Evolutionary conservation across 2,329 filamentous ascomycete species (phyloP).

Genomic region (Diaporthe sp.): DNA sequence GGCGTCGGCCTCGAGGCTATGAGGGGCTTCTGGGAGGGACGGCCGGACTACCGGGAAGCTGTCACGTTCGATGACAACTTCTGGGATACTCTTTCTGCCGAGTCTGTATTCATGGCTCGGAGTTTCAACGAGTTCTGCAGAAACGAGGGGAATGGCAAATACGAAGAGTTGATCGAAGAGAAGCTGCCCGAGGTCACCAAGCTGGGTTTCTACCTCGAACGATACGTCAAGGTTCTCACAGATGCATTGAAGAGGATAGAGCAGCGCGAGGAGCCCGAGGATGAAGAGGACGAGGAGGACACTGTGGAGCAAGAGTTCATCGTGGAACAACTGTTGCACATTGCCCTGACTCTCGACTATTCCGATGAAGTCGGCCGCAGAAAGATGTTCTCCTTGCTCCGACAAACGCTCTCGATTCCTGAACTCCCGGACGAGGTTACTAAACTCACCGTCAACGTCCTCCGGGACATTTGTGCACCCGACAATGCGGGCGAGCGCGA

Average conservation of each 20-base stretch:
- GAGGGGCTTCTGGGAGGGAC: slow-evolving; percentile 95
- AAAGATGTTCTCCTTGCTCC: slow-evolving; percentile 94
- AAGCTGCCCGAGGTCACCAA: slow-evolving; percentile 96
- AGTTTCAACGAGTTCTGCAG: slow-evolving; percentile 96
- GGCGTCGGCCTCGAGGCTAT: slow-evolving; percentile 95
- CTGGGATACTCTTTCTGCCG: slow-evolving; percentile 85
- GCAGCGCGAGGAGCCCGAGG: slow-evolving; percentile 65
- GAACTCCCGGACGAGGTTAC: slow-evolving; percentile 94
- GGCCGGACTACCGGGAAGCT: slow-evolving; percentile 83
- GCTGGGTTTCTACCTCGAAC: slow-evolving; percentile 87
- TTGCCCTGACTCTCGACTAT: slow-evolving; percentile 92
- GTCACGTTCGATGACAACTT: slow-evolving; percentile 80
- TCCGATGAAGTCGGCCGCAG: slow-evolving; percentile 95
- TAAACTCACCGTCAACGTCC: slow-evolving; percentile 84
- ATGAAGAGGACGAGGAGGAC: slow-evolving; percentile 82
- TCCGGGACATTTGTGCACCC: slow-evolving; percentile 85
- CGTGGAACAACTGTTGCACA: slow-evolving; percentile 93
- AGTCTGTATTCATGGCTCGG: slow-evolving; percentile 89
- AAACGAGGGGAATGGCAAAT: slow-evolving; percentile 78
- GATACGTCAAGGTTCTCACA: slow-evolving; percentile 79
- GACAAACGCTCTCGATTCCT: slow-evolving; percentile 86
- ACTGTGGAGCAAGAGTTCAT: slow-evolving; percentile 94
- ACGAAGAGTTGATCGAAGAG: slow-evolving; percentile 83
- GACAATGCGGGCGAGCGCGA: slow-evolving; percentile 82
- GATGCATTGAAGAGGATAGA: slow-evolving; percentile 72